These are phyloP conservation scores for Hortaea sp. DNA, from an alignment of 2,329 filamentous ascomycete genomes.

Conservation along the genomic window DNA sequence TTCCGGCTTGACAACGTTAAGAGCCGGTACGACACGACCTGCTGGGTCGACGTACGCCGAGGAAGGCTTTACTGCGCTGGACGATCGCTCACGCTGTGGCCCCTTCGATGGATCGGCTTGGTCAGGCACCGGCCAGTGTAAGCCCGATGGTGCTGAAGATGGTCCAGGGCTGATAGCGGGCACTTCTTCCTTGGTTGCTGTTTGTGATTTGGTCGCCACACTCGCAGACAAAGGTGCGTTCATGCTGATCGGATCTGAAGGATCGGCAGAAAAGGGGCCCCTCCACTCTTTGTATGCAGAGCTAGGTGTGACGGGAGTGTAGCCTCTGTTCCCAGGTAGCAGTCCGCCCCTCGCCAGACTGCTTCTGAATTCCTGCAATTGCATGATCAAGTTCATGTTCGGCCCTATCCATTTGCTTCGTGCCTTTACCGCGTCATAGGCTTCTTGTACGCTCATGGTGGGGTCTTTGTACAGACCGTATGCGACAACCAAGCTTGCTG, in stretches of 20 bases:
- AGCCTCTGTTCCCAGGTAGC: conserved; percentile 18
- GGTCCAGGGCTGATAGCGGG: conserved; percentile 44
- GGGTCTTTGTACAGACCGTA: conserved; percentile 76
- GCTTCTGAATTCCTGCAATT: conserved; percentile 64
- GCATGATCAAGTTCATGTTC: conserved; percentile 89
- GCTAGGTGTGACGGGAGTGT: conserved; percentile 24
- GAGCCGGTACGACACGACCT: conserved; percentile 23
- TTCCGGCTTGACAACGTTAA: conserved; percentile 16
- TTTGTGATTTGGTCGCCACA: conserved; percentile 5
- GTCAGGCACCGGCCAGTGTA: conserved; percentile 48
- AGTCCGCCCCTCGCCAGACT: conserved; percentile 32
- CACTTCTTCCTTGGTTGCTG: conserved; percentile 11
- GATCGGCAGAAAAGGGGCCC: conserved; percentile 18
- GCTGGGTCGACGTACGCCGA: conserved; percentile 36
- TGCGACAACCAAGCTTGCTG: conserved; percentile 75
- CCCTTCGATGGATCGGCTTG: conserved; percentile 17
- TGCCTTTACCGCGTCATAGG: conserved; percentile 69
- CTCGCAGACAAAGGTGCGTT: conserved; percentile 14
- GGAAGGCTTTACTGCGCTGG: conserved; percentile 36
- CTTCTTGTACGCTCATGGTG: conserved; percentile 67
- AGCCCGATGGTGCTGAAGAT: conserved; percentile 56
- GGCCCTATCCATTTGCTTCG: conserved; percentile 82
- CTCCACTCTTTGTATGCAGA: conserved; percentile 25
- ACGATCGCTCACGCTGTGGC: conserved; percentile 6
- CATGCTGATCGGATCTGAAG: conserved; percentile 5